Conservation (phyloP, 2,329 filamentous ascomycete genomes). For the Aaosphaeria arxii region DNA sequence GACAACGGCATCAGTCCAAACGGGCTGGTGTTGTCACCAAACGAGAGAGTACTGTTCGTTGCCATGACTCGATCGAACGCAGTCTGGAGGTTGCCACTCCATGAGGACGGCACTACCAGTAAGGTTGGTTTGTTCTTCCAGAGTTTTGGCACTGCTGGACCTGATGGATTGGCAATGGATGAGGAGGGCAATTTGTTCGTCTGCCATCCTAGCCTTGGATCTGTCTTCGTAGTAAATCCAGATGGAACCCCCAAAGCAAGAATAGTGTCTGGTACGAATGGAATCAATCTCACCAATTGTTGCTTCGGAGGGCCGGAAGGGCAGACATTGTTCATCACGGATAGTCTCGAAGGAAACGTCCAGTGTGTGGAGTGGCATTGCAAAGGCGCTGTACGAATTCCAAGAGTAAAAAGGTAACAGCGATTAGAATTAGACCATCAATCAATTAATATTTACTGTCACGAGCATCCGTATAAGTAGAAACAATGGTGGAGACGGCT, state of each 20-base stretch:
- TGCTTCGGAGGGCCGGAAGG: slow-evolving; percentile 40
- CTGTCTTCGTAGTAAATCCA: slow-evolving; percentile 37
- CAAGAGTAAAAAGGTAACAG: not conserved
- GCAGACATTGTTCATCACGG: slow-evolving; percentile 41
- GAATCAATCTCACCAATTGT: slow-evolving; percentile 42
- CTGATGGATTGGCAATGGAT: slow-evolving; percentile 40
- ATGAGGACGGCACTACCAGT: slow-evolving; percentile 38
- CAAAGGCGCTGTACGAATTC: slow-evolving; percentile 3
- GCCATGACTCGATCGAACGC: slow-evolving; percentile 42
- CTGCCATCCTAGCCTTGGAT: slow-evolving; percentile 30
- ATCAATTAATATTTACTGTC: no score
- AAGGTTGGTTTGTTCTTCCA: slow-evolving; percentile 42
- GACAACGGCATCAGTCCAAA: slow-evolving; percentile 15
- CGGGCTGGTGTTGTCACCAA: not conserved
- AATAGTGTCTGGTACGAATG: slow-evolving; percentile 22
- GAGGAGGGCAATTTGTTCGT: slow-evolving; percentile 32
- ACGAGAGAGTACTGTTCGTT: not conserved
- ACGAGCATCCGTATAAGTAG: no score
- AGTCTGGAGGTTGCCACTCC: slow-evolving; percentile 42
- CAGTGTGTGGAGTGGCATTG: slow-evolving; percentile 36
- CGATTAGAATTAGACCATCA: no score
- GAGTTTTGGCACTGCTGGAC: slow-evolving; percentile 41
- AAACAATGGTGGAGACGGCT: no score
- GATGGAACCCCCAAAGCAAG: slow-evolving; percentile 39
- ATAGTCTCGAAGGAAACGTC: slow-evolving; percentile 39